Base-by-base conservation (phyloP, 495 filamentous ascomycete species). In the Penicillium verhagenii region DNA sequence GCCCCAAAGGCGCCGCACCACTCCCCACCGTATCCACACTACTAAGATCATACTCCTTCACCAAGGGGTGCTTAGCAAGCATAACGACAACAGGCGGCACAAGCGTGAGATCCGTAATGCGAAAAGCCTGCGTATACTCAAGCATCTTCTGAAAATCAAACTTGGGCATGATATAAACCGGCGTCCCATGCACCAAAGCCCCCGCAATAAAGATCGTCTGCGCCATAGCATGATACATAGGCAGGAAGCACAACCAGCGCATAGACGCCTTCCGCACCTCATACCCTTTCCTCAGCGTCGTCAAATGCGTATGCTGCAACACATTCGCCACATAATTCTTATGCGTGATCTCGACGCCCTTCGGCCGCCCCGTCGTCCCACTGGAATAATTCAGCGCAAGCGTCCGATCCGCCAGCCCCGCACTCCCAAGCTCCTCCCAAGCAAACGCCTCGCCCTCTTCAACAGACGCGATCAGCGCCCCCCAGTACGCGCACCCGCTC, bases 291-390 rank as follows among this genome's bases (percentile, higher is more conserved):
- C 77, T 61, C 14, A 83, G 66, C 2, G 68, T 57, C 4, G 67
- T 65, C n/a, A 82, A 55, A 58, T 73, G 66, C 19, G 72, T 75
- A 8, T 81, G 74, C 63, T 86, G 81, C 52, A 87, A 79, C 47
- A 72, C 79, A 65, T 94, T 91, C 45, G 87, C 75, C 19, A 89
- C 75, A 60, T 91, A 87, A 56, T 89, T 86, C 33, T 73, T 69
- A 68, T 95, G 90, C 13, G 84, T 80, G 56, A 94, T 85, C 67
- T 88, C 85, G 21, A 93, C 91, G 20, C 91, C 91, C 65, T 95
- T 96, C 13, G 91, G 87, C 6, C 89, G 75, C 3, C 91, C 91
- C 0, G 90, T 95, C 7, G 91, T 96, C 3, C 91, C 91, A 46
- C 78, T 82, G 50, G 78, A 84, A 69, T 91, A 91, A 60, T 91